phyloP scores from a whole-genome alignment of 805 yeast species.

The Limtongozyma cylindracea region DNA sequence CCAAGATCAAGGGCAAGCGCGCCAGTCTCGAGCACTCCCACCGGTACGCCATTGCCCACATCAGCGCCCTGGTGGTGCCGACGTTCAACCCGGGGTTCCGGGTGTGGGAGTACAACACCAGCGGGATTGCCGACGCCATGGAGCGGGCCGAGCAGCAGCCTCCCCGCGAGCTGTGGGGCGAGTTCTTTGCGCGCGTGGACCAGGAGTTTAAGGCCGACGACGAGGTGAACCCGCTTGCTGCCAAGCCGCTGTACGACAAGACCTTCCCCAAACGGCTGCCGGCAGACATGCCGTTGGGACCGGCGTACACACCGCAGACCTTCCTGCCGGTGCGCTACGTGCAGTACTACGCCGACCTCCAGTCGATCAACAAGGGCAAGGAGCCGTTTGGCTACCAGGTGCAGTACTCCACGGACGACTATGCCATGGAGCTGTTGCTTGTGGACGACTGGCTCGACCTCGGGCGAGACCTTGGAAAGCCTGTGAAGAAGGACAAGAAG shows the following conservation, averaged over 20 bases:
- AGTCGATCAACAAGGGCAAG: conserved; percentile 15
- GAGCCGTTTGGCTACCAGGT: conserved; percentile 28
- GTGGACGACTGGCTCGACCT: conserved; percentile 37
- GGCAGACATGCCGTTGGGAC: conserved; percentile 27
- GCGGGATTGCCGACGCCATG: conserved; percentile 15
- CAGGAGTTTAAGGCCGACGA: background rate
- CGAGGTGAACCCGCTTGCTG: too few species aligned
- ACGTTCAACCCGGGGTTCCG: conserved; percentile 68
- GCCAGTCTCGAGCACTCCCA: conserved; percentile 20
- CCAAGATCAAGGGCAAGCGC: conserved; percentile 17
- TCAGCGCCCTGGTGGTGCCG: conserved; percentile 56
- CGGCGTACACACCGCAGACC: conserved; percentile 46
- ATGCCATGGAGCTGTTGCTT: conserved; percentile 23
- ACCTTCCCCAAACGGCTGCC: conserved; percentile 44
- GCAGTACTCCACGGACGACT: conserved; percentile 48
- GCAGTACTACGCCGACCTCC: conserved; percentile 50
- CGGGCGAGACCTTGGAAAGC: conserved; percentile 25
- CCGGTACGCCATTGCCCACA: conserved; percentile 43
- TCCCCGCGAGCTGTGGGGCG: conserved; percentile 25
- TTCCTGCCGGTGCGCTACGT: conserved; percentile 52
- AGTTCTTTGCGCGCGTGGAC: conserved; percentile 25
- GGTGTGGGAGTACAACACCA: conserved; percentile 67
- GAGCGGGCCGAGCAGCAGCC: conserved; percentile 1
- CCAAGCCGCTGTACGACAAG: conserved; percentile 18
- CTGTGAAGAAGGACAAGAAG: conserved; percentile 4